Base-by-base conservation (phyloP, 1,284 basidiomycete species). In the Neonothopanus nambi region DNA sequence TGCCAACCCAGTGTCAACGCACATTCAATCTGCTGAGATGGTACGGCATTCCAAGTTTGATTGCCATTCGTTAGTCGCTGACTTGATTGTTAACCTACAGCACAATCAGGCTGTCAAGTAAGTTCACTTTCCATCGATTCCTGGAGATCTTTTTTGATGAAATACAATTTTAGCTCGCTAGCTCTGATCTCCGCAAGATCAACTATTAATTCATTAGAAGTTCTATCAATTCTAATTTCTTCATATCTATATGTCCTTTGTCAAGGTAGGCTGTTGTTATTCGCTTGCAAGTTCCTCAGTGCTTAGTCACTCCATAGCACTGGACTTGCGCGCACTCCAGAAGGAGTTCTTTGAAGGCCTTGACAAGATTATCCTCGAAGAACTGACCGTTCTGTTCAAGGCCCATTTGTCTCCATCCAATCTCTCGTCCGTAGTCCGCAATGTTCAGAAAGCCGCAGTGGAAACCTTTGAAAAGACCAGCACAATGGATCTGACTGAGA, bases 81-180 rank as follows among this genome's bases (percentile, higher is more conserved):
- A 5, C 39, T 12, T 20, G n/a, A n/a, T 15, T 40, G n/a, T 24
- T 0, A 89, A 91, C 70, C 89, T 91, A n/a, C 41, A 51, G 86
- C 89, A 92, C 63, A 94, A 93, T 64, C 91, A 93, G 67, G 86
- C 89, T 39, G 79, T 93, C 64, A 93, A 91, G 87, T 89, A 59
- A 60, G 85, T 71, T 43, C 38, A 51, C 28, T 53, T n/a, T 42
- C 39, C 42, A 21, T 56, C 51, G 9, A 15, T 21, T 35, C 21
- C 20, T 45, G 21, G 21, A 24, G 39, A 53, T 21, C 46, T 20
- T 23, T 17, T 48, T 43, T 48, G 46, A 37, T 24, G 54, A 52
- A 59, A 33, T 61, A 54, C 11, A 40, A 49, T 51, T 42, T 45
- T 57, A 91, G 89, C 66, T 92, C 90, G 6, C 74, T 93, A 48